Evolutionary conservation across 257 asterid genomes (phyloP), one percentile per base, ranked within the genome.

Genomic region (Nicotiana tomentosiformis): DNA sequence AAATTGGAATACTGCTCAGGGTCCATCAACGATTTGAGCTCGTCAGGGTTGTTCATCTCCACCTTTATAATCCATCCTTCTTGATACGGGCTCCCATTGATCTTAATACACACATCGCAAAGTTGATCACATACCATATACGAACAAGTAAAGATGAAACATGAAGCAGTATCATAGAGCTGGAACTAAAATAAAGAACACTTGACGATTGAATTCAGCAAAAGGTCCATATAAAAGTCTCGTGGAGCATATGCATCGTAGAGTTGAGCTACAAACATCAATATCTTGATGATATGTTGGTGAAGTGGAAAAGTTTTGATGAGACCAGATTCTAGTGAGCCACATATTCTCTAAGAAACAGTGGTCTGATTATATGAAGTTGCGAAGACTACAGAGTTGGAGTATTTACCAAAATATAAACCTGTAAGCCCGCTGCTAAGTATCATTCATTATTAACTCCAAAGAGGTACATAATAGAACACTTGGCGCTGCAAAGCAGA

Each of bases 61-160:
- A 96, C 99, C 91, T 94, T 96, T 84, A 96, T 93, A 83, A 96
- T 91, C 99, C 99, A 96, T 84, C 99, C 99, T 18, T 92, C 91
- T 62, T 91, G 88, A n/a, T 93, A 96, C 0, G 98, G 98, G 88
- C 97, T 93, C 11, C 88, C 91, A 23, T 95, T 95, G 30, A 95
- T 89, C 98, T 94, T 14, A 49, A 51, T 76, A 23, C 1, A 51
- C 46, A 76, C 9, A 76, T 76, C 4, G 64, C 43, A 76, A 14
- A 14, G 7, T 76, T 14, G 46, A 76, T 51, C 43, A 76, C 43
- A 14, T 72, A 46, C 37, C 39, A 72, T 51, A 76, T 4, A 2
- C 1, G 9, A 29, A 49, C 14, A 49, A 49, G 43, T 51, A 7
- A 23, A 49, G 64, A 74, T 26, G 64, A 74, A 74, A 26, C 16